Percentiles rank a stretch among this genome's conserved stretches.
Conservation (phyloP, 805 yeast species). For the Kockiozyma suomiensis region DNA sequence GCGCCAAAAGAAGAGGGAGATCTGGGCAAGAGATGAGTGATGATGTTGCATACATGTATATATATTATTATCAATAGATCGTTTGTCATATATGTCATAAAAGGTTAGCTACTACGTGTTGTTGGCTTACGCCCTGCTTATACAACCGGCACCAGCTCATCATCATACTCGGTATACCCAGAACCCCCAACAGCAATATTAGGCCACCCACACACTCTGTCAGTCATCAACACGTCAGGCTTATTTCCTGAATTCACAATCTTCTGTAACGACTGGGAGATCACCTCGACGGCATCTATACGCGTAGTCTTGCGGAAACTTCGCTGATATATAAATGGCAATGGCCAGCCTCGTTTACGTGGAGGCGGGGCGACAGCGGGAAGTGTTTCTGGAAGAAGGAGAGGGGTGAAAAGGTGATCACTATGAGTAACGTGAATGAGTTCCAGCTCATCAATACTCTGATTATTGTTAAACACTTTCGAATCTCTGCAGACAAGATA, state of each 20-base stretch:
- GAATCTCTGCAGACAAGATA: neutral
- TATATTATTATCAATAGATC: neutral
- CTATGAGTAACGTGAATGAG: neutral
- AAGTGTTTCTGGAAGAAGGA: neutral
- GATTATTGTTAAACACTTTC: neutral
- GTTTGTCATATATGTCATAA: neutral
- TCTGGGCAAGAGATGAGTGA: conserved; percentile 67
- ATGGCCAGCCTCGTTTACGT: conserved; percentile 2
- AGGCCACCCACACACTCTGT: neutral
- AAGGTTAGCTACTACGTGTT: too few species aligned
- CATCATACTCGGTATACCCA: neutral
- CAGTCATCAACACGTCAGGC: neutral
- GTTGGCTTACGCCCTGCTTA: neutral
- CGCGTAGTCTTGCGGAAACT: neutral
- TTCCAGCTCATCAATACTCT: conserved; percentile 1
- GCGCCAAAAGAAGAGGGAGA: conserved; percentile 57
- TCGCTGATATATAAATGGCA: conserved; percentile 6
- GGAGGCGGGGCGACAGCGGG: neutral
- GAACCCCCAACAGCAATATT: neutral
- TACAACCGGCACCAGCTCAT: neutral
- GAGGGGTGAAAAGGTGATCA: neutral
- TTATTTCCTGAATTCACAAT: neutral
- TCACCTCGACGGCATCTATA: neutral
- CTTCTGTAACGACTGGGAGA: neutral
- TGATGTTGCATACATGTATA: neutral